phyloP scores from a whole-genome alignment of 73 alveolate genomes.

The Paramecium sonneborni region DNA sequence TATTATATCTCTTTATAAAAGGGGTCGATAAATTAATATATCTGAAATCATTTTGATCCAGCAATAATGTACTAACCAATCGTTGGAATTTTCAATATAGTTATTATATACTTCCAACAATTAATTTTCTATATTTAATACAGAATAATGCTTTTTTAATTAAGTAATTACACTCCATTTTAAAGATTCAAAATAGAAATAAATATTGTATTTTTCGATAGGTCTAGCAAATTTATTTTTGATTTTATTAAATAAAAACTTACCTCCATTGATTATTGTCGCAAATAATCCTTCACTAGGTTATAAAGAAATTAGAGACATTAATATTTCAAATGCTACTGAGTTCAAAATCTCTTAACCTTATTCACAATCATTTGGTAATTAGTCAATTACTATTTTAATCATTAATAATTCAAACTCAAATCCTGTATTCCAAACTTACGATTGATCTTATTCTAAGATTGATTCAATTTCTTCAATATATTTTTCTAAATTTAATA shows the following conservation, averaged over 20 bases:
- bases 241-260: neutral
- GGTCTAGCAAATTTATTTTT: neutral
- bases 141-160: neutral
- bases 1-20: neutral
- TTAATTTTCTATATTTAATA: neutral
- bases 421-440: neutral
- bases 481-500: neutral
- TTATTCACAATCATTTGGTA: neutral
- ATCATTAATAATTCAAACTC: neutral
- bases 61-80: too few relatives aligned
- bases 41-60: too few relatives aligned
- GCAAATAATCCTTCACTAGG: neutral
- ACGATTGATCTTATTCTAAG: neutral
- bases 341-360: neutral
- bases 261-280: neutral
- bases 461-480: neutral
- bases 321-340: neutral
- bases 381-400: neutral
- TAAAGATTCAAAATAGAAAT: too few relatives aligned
- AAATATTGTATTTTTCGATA: neutral
- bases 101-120: neutral
- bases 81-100: too few relatives aligned
- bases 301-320: neutral
- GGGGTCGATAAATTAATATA: neutral
- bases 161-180: neutral